phyloP scores from a whole-genome alignment of 371 early-diverging fungal species.

The Amoeboradix gromovi region DNA sequence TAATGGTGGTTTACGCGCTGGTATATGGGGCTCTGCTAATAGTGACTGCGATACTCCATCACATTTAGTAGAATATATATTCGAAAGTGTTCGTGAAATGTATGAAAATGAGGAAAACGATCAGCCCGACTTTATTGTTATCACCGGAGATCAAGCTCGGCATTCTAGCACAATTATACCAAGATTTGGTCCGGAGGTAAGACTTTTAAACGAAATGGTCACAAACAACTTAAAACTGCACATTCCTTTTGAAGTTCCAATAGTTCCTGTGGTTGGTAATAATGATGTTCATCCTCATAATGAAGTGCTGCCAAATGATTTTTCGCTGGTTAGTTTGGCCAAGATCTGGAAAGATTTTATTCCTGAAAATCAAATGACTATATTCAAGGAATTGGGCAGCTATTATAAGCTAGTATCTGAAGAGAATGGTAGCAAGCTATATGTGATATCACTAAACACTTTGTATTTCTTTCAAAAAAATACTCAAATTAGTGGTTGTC shows the following conservation, averaged over 20 bases:
- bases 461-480: constrained; percentile 37
- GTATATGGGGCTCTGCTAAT: not conserved
- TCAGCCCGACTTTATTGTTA: not conserved
- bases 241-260: not conserved
- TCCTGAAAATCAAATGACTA: constrained; percentile 5
- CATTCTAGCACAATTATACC: not conserved
- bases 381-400: constrained; percentile 34
- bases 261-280: constrained; percentile 29
- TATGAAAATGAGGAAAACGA: not conserved
- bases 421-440: constrained; percentile 19
- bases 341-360: constrained; percentile 16
- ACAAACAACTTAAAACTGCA: not conserved
- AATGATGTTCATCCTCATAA: constrained; percentile 51
- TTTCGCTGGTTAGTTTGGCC: constrained; percentile 18
- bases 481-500: constrained; percentile 31
- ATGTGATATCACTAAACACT: constrained; percentile 30
- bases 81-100: not conserved
- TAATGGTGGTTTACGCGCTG: not conserved
- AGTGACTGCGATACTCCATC: not conserved
- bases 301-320: constrained; percentile 18
- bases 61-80: not conserved
- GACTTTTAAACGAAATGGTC: not conserved
- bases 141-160: not conserved
- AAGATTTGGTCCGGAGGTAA: not conserved
- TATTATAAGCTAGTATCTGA: constrained; percentile 17